Evolutionary conservation across 139 green algal genomes (phyloP).

Genomic region (Chlamydomonas schloesseri): DNA sequence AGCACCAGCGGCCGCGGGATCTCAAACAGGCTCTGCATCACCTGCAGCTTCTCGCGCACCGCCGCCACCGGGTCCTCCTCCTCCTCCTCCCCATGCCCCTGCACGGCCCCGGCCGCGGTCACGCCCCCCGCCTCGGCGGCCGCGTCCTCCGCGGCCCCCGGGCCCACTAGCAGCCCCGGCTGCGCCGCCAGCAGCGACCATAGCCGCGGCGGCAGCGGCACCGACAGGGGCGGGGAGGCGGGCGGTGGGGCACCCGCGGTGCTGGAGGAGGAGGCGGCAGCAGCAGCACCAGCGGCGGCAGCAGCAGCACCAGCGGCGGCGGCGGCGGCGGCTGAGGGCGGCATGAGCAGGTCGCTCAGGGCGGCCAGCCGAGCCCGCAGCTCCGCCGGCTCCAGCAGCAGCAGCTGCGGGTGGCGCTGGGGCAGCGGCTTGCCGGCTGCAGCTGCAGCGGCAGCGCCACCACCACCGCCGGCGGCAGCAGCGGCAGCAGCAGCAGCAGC

Average conservation of each 20-base stretch:
- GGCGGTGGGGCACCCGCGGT: no score
- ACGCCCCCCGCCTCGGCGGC: not conserved
- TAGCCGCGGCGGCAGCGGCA: constrained; percentile 5
- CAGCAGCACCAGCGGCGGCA: not conserved
- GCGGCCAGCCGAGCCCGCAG: not conserved
- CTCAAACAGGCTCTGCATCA: constrained; percentile 40
- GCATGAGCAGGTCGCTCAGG: not conserved
- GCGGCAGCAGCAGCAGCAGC: not conserved
- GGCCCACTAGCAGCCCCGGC: constrained; percentile 9
- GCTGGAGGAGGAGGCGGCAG: no score
- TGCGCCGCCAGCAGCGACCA: not conserved
- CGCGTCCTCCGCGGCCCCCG: not conserved
- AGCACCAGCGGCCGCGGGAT: constrained; percentile 12
- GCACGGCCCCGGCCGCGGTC: not conserved
- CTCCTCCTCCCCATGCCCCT: no score
- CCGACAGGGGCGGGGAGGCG: no score
- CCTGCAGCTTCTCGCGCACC: constrained; percentile 10
- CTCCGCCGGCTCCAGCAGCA: constrained; percentile 11
- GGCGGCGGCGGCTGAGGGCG: not conserved
- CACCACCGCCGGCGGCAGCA: not conserved
- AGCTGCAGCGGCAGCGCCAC: not conserved
- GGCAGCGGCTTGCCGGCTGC: not conserved
- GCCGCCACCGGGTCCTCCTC: no score
- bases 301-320: no score
- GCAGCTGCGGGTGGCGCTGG: not conserved